Evolutionary conservation across 148 eudicot genomes (phyloP).

Genomic region (Silene uniflora): DNA sequence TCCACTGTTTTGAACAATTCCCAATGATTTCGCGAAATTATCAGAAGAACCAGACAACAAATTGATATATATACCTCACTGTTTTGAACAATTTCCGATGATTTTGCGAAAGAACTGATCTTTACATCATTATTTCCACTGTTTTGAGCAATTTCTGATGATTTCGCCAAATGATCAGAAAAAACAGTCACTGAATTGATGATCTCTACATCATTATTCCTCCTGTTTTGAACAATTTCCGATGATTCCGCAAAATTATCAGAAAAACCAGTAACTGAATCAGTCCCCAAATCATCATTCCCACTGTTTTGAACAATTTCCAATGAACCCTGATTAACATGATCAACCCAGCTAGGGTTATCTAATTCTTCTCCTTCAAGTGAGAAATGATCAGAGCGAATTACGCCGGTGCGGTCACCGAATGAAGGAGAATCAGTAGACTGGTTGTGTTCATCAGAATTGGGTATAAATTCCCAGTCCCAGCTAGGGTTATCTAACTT

Average conservation of each 20-base stretch:
- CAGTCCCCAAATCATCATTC: background rate
- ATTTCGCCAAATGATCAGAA: background rate
- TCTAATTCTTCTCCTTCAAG: constrained; percentile 43
- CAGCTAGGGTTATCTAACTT: no score
- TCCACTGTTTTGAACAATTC: no score
- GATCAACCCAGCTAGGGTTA: constrained; percentile 76
- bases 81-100: no score
- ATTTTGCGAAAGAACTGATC: no score
- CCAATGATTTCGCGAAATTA: no score
- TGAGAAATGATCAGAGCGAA: constrained; percentile 66
- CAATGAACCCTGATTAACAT: constrained; percentile 19
- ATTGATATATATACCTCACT: no score
- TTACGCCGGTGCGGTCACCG: constrained; percentile 28
- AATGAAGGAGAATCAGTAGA: constrained; percentile 2
- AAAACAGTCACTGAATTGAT: background rate
- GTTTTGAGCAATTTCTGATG: background rate
- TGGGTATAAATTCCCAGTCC: constrained; percentile 28
- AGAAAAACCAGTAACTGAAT: background rate
- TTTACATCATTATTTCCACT: background rate
- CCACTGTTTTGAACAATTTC: background rate
- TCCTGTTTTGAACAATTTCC: background rate
- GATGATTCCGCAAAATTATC: no score
- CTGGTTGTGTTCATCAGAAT: background rate
- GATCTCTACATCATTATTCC: background rate
- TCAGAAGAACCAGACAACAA: no score